Evolutionary conservation across 108 stramenopile genomes (phyloP).

Genomic region (Nannochloropsis salina): DNA sequence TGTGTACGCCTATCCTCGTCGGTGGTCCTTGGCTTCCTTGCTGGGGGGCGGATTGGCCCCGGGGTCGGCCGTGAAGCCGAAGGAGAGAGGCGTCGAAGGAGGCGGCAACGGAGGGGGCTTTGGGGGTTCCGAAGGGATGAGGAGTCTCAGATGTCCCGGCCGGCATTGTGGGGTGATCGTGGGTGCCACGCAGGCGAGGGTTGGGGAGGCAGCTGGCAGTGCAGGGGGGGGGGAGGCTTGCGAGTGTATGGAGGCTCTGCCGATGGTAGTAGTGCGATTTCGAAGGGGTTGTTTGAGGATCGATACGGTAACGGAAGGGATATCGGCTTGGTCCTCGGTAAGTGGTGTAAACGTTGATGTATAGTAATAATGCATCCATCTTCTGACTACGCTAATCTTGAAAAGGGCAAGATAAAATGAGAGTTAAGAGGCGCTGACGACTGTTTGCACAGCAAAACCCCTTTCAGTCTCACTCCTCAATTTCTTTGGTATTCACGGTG

Average conservation of each 20-base stretch:
- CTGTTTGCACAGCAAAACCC: no score
- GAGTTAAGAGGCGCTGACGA: no score
- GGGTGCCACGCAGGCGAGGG: neutral
- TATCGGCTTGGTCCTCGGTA: no score
- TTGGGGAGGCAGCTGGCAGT: neutral
- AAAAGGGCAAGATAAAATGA: no score
- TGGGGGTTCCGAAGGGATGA: neutral
- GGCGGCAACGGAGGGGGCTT: neutral
- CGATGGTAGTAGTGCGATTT: neutral
- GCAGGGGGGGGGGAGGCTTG: neutral
- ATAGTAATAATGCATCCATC: no score
- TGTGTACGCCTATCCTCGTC: neutral
- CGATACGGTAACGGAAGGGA: neutral
- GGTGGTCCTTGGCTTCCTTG: neutral
- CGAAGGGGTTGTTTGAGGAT: neutral
- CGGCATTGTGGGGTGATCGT: constrained; percentile 4
- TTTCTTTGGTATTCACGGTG: no score
- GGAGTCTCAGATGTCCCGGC: neutral
- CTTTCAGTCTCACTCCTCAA: no score
- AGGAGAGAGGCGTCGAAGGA: neutral
- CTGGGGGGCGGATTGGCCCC: neutral
- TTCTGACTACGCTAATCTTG: no score
- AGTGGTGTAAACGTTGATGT: no score
- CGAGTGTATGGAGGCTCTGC: neutral
- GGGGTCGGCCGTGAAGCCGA: neutral